Conservation (phyloP, 2,329 filamentous ascomycete genomes). For the Monilinia aucupariae region DNA sequence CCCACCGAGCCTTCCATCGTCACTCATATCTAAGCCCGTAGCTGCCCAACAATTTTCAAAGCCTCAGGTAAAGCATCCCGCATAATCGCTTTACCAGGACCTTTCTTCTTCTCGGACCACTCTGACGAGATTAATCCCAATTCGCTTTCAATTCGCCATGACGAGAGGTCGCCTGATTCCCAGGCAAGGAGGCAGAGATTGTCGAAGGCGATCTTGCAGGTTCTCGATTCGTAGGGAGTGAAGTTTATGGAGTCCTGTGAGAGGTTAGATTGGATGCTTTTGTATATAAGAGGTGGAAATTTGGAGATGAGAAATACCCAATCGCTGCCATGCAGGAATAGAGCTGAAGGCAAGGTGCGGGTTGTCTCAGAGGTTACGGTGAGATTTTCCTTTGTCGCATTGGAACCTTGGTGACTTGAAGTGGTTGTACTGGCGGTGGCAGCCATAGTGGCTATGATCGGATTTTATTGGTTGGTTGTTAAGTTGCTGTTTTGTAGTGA, state of each 20-base stretch:
- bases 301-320: not conserved
- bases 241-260: not conserved
- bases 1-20: not conserved
- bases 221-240: not conserved
- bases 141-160: not conserved
- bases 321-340: not conserved
- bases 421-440: not conserved
- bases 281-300: not conserved
- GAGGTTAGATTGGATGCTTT: not conserved
- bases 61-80: not conserved
- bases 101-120: conserved; percentile 1
- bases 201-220: not conserved
- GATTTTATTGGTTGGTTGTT: not conserved
- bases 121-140: not conserved
- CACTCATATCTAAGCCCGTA: not conserved
- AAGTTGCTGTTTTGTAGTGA: too few relatives aligned
- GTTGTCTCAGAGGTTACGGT: not conserved
- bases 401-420: not conserved
- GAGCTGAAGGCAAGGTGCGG: not conserved
- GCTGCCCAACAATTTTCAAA: not conserved
- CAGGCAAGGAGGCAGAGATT: not conserved
- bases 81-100: not conserved
- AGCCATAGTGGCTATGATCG: not conserved
- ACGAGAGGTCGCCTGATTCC: not conserved
- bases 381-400: not conserved